Evolutionary conservation across 768 basidiomycete genomes (phyloP).

Genomic region (Mycena maculata): DNA sequence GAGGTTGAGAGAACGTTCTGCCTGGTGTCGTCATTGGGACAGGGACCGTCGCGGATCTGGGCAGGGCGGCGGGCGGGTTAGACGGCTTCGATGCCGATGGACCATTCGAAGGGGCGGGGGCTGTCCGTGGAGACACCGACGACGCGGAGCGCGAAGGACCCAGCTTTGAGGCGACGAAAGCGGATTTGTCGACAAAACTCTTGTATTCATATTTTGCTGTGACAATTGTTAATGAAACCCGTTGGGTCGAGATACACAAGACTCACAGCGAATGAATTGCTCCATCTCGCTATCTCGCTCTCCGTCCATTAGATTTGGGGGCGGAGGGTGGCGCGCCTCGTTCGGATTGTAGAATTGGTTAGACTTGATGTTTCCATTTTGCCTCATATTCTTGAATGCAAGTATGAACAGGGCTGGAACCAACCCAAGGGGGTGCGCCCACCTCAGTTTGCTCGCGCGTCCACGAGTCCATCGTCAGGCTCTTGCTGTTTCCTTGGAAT

Average conservation of each 20-base stretch:
- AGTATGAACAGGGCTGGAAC: constrained; percentile 23
- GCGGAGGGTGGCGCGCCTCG: constrained; percentile 84
- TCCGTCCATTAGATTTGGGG: constrained; percentile 79
- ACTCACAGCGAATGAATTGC: constrained; percentile 86
- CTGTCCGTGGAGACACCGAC: constrained; percentile 39
- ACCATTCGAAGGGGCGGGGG: constrained; percentile 30
- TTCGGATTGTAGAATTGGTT: constrained; percentile 88
- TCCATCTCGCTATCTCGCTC: constrained; percentile 93
- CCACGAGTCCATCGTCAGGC: constrained; percentile 89
- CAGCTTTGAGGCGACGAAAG: constrained; percentile 59
- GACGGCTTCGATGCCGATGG: constrained; percentile 23
- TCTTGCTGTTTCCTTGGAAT: constrained; percentile 70
- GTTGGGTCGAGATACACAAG: constrained; percentile 13
- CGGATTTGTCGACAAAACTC: constrained; percentile 66
- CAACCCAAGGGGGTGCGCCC: constrained; percentile 38
- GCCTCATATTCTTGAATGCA: constrained; percentile 73
- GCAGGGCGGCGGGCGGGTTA: constrained; percentile 37
- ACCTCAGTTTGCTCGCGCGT: constrained; percentile 91
- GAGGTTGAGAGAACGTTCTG: constrained; percentile 41
- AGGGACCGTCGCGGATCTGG: constrained; percentile 36
- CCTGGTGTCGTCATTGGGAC: constrained; percentile 29
- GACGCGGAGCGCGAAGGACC: constrained; percentile 57
- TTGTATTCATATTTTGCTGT: constrained; percentile 86
- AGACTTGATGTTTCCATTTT: constrained; percentile 83
- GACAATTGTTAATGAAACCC: constrained; percentile 8